Base-by-base conservation (phyloP, 2,329 filamentous ascomycete species). In the Verruconis gallopava region DNA sequence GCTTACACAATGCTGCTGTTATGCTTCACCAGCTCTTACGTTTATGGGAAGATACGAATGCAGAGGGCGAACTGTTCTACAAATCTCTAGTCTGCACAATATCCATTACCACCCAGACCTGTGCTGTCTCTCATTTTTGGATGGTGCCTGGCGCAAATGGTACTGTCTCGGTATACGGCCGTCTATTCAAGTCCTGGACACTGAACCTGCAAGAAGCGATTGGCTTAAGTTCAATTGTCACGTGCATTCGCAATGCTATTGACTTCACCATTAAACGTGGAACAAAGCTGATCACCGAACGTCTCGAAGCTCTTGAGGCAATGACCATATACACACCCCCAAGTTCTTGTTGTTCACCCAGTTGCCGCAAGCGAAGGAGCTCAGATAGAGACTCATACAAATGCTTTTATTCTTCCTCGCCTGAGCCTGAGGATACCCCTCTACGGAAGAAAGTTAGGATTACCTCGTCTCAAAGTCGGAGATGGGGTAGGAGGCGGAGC, bases 1-100 rank as follows among this genome's bases (percentile, higher is more conserved):
- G 15, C 15, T 20, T 38, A 6, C 37, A 38, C 37, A 38, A 38
- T 38, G 37, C 37, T 21, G 37, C 37, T 21, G 37, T 38, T 15
- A 38, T 38, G 11, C 37, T 38, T 21, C 37, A 38, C 21, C 37
- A 38, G 15, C 37, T 38, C 15, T 20, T 38, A 6, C 37, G 37
- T 9, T 20, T 38, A 11, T 38, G 37, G 37, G 18, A 38, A 25
- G 37, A 38, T 38, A 38, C 37, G 5, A 20, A 17, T 5, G 9
- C 14, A 20, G 37, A 21, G 15, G 19, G 18, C 14, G 37, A 38
- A 9, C 21, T 38, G 5, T 38, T 25, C 15, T 6, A 19, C 14
- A 11, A 25, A 9, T 5, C 37, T 9, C 9, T 38, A 9, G 37
- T 21, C 9, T 38, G 37, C 19, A 38, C 37, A 9, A 38, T 38